These are phyloP conservation scores for Paramecium tetraurelia DNA, from an alignment of 73 alveolate genomes.

Conservation along the genomic window DNA sequence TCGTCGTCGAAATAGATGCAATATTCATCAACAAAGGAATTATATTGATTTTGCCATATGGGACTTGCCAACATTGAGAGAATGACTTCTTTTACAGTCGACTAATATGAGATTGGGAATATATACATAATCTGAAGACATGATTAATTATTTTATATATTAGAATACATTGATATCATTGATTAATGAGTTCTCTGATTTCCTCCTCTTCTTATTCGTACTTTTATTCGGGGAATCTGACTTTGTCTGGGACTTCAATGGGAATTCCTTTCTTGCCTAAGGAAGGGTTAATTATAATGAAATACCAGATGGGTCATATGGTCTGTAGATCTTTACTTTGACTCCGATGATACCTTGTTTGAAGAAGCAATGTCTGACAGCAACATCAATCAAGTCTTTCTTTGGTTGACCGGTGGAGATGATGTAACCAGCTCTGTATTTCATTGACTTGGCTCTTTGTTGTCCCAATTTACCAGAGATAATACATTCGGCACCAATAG, in stretches of 20 bases:
- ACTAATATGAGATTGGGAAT: not conserved
- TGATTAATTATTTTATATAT: not conserved
- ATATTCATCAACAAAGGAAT: not conserved
- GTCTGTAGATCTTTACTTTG: slow-evolving; percentile 82
- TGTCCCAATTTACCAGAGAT: slow-evolving; percentile 92
- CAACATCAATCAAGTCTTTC: slow-evolving; percentile 81
- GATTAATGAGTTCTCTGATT: not conserved
- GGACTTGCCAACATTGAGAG: slow-evolving; percentile 2
- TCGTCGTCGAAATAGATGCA: slow-evolving; percentile 15
- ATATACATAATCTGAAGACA: not conserved
- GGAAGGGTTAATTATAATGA: not conserved
- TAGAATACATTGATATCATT: not conserved
- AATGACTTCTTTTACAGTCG: not conserved
- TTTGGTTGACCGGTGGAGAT: slow-evolving; percentile 93
- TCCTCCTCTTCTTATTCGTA: not conserved
- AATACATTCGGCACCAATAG: slow-evolving; percentile 90
- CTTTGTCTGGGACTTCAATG: slow-evolving; percentile 26
- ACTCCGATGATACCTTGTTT: slow-evolving; percentile 94
- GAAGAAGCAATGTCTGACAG: slow-evolving; percentile 92
- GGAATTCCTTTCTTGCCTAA: slow-evolving; percentile 16
- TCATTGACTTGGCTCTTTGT: slow-evolving; percentile 94
- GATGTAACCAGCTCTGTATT: slow-evolving; percentile 87
- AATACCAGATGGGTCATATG: slow-evolving; percentile 58
- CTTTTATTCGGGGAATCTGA: slow-evolving; percentile 26
- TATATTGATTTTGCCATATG: not conserved